These are phyloP conservation scores for Selenicereus undatus DNA, from an alignment of 148 eudicot species.

Conservation along the genomic window DNA sequence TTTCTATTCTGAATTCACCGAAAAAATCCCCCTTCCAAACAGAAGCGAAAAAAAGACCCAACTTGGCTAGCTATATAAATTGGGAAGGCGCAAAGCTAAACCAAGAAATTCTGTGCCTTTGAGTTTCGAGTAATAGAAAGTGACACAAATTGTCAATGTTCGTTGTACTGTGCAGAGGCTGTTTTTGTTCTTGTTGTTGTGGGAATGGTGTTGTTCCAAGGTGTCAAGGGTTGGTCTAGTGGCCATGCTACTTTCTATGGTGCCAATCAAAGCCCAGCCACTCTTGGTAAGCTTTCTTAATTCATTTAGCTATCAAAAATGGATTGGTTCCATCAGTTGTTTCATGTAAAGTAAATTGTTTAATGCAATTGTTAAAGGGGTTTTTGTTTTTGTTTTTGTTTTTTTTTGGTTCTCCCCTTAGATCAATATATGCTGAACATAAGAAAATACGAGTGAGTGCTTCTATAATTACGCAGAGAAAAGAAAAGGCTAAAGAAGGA, in stretches of 20 bases:
- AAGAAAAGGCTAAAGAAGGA: no score
- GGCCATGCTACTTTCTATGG: constrained; percentile 86
- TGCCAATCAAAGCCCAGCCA: constrained; percentile 48
- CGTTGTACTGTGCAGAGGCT: neutral
- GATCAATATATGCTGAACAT: no score
- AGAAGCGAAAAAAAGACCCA: neutral
- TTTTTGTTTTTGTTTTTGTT: no score
- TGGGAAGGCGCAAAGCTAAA: neutral
- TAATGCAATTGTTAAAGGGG: no score
- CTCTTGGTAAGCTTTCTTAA: constrained; percentile 50
- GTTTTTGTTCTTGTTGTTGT: neutral
- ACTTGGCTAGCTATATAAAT: neutral
- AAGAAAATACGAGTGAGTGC: no score
- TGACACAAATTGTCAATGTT: neutral
- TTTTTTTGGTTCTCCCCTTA: no score
- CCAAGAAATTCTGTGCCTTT: neutral
- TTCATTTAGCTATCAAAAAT: no score
- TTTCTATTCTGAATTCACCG: neutral
- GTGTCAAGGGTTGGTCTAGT: constrained; percentile 43
- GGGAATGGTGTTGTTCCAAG: constrained; percentile 15
- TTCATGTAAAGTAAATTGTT: no score
- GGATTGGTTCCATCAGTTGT: no score
- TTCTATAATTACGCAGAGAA: no score
- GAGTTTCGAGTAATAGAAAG: neutral
- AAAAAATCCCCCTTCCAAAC: neutral